Evolutionary conservation across 2,329 filamentous ascomycete species (phyloP).

Genomic region (Aspergillus amoenus): DNA sequence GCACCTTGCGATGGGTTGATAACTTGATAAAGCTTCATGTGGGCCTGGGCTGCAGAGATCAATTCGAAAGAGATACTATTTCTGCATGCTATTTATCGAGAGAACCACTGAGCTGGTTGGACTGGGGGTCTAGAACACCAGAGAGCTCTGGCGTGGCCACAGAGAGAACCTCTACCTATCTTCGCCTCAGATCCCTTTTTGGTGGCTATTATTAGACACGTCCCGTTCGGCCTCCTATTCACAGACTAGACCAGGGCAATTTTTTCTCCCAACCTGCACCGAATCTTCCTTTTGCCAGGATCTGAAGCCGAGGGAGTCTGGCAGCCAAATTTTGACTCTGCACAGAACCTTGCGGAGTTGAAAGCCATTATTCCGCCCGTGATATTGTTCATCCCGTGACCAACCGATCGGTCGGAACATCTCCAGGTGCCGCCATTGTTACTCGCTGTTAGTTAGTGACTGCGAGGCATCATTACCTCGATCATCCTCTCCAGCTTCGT

Average conservation of each 20-base stretch:
- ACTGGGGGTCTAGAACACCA: slow-evolving; percentile 7
- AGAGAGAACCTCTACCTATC: background rate
- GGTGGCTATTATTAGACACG: slow-evolving; percentile 13
- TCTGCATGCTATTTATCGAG: background rate
- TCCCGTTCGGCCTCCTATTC: background rate
- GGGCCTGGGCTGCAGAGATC: background rate
- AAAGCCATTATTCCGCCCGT: background rate
- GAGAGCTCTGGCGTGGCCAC: background rate
- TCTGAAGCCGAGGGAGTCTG: background rate
- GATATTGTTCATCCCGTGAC: slow-evolving; percentile 8
- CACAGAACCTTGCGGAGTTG: background rate
- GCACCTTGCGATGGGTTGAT: background rate
- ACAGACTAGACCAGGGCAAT: background rate
- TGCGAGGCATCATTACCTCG: slow-evolving; percentile 2
- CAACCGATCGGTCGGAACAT: slow-evolving; percentile 13
- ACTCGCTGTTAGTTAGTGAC: background rate
- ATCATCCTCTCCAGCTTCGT: slow-evolving; percentile 5
- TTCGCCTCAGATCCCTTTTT: background rate
- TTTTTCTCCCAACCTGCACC: background rate
- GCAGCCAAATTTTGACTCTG: background rate
- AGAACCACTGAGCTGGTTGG: background rate
- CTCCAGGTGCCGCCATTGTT: slow-evolving; percentile 10
- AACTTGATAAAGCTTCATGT: background rate
- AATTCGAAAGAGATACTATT: background rate
- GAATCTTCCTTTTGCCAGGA: background rate